Evolutionary conservation across 2,329 filamentous ascomycete species (phyloP).

Genomic region (Colletotrichum theobromicola): DNA sequence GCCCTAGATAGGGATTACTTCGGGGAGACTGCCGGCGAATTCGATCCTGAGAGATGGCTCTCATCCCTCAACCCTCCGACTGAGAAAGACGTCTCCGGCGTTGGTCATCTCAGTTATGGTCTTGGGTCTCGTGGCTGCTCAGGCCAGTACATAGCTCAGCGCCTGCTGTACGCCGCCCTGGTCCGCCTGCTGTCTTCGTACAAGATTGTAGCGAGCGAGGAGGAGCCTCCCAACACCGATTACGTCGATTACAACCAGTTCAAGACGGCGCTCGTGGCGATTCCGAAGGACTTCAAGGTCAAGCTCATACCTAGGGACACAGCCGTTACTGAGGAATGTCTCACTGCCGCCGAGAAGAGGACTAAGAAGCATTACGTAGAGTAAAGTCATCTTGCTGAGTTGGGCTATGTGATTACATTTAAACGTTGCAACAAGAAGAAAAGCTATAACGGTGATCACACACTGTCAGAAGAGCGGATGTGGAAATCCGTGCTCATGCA

Average conservation of each 20-base stretch:
- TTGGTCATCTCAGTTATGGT: not conserved
- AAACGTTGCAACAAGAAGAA: too few species aligned
- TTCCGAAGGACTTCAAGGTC: constrained; percentile 68
- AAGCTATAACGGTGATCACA: not conserved
- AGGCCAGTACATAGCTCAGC: not conserved
- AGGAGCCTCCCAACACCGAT: constrained; percentile 50
- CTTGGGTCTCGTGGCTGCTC: not conserved
- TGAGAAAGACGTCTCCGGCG: not conserved
- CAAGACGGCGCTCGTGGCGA: constrained; percentile 63
- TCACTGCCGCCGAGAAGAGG: not conserved
- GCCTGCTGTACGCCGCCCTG: not conserved
- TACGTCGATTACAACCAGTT: constrained; percentile 61
- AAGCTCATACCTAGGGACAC: constrained; percentile 42
- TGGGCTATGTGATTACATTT: not conserved
- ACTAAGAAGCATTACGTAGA: not conserved
- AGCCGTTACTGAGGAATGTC: not conserved
- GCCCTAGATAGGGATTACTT: not conserved
- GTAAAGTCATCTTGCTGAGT: not conserved
- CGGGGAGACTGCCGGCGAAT: not conserved
- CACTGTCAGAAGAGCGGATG: not conserved
- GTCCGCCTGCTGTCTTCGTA: not conserved
- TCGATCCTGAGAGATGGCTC: not conserved
- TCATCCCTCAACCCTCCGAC: not conserved
- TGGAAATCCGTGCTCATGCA: not conserved
- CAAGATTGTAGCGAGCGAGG: not conserved